A percentile compares a stretch with the other conserved stretches of the same genome.
Conservation (phyloP, 2,329 filamentous ascomycete species). For the Talaromyces pinophilus region DNA sequence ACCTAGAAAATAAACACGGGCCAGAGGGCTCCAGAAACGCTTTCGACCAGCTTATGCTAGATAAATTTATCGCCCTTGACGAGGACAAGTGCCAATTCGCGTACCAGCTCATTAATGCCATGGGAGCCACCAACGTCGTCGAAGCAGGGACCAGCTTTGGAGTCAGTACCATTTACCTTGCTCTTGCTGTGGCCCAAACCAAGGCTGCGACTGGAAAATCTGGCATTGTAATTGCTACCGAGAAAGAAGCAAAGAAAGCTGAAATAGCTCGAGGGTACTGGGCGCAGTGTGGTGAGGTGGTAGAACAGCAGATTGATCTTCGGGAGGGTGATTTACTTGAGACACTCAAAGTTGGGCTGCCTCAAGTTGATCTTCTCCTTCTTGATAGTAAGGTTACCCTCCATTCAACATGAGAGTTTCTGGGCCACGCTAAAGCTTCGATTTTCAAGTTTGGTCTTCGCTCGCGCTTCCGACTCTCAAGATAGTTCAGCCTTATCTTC, state of each 20-base stretch:
- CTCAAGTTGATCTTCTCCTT: conserved; percentile 39
- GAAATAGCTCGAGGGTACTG: conserved; percentile 37
- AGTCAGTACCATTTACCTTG: conserved; percentile 48
- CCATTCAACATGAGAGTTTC: background rate
- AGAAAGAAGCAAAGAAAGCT: conserved; percentile 41
- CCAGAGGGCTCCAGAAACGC: conserved; percentile 15
- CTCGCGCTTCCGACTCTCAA: conserved; percentile 57
- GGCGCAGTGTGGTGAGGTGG: conserved; percentile 36
- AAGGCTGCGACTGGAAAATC: conserved; percentile 27
- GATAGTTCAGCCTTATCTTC: conserved; percentile 49
- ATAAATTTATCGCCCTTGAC: conserved; percentile 48
- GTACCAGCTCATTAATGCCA: conserved; percentile 35
- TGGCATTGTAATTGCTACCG: conserved; percentile 43
- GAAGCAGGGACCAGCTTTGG: conserved; percentile 48
- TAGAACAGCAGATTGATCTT: conserved; percentile 40
- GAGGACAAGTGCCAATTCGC: conserved; percentile 43
- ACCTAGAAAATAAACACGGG: conserved; percentile 22
- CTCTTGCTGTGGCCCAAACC: conserved; percentile 39
- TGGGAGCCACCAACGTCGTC: conserved; percentile 30
- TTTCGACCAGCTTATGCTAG: conserved; percentile 33
- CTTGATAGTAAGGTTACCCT: conserved; percentile 33
- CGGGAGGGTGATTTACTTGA: conserved; percentile 45
- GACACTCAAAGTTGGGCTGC: conserved; percentile 38
- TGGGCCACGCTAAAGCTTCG: background rate
- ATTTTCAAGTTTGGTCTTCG: conserved; percentile 56